Base-by-base conservation (phyloP, 1,284 basidiomycete species). In the Leccinum laetum region DNA sequence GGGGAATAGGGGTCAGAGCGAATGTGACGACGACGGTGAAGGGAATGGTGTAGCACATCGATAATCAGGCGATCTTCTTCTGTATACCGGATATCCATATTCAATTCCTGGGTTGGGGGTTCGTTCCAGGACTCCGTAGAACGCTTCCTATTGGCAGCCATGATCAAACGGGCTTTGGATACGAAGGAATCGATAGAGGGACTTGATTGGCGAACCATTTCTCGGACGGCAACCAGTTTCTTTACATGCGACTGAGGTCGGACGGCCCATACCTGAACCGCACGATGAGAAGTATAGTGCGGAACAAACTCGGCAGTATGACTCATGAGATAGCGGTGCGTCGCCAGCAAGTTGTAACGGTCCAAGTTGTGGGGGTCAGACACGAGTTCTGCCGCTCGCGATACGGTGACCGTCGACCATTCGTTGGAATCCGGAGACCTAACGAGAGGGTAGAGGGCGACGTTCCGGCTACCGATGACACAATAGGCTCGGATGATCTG, bases 311-410 rank as follows among this genome's bases (percentile, higher is more conserved):
- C 79, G 18, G 84, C 72, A 1, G 87, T 75, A 13, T 85, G 79
- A 9, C 80, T 76, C 87, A 97, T 91, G 67, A 98, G 79, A 66
- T 89, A 84, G 64, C 84, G 84, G 77, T 98, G 95, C 0, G 90
- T 82, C 0, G 91, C 93, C 67, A 93, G 86, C 9, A 84, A 72
- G 46, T 79, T 76, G 61, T 82, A 69, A 58, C 80, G 70, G 16
- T 77, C 73, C 52, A 79, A 73, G 14, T 75, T 70, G 4, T 70
- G 60, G 5, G 79, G 72, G 29, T 65, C 64, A 18, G 61, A 67
- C 13, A 89, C 67, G 7, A 85, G 70, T 14, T 76, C 69, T 5
- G 85, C 83, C n/a, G 84, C 84, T 56, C 88, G 80, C 2, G 75
- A 62, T 14, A 86, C 73, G 1, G 86, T 85, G 26, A 86, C 77